phyloP scores from a whole-genome alignment of 2,329 filamentous ascomycete genomes.

The Cylindrodendrum hubeiense region DNA sequence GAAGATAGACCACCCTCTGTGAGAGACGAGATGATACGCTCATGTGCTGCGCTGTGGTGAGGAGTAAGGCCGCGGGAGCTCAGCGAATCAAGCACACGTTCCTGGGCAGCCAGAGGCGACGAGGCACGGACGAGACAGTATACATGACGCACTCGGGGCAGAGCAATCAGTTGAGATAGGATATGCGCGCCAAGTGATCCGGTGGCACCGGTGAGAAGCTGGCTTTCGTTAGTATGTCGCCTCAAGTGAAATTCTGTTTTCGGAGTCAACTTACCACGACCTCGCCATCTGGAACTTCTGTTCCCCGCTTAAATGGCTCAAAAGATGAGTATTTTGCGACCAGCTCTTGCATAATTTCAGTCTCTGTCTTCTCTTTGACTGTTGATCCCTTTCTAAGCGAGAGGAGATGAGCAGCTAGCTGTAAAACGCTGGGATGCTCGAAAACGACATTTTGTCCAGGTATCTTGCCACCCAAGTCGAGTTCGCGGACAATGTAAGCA shows the following conservation, averaged over 20 bases:
- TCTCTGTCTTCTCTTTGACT: conserved; percentile 36
- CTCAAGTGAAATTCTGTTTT: not conserved
- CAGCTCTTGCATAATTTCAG: conserved; percentile 46
- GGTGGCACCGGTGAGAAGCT: conserved; percentile 70
- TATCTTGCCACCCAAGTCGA: conserved; percentile 60
- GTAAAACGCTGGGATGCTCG: conserved; percentile 55
- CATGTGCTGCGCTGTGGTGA: conserved; percentile 30
- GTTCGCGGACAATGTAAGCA: conserved; percentile 59
- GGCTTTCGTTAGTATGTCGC: not conserved
- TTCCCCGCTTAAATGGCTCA: conserved; percentile 35
- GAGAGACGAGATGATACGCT: conserved; percentile 47
- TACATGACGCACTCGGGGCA: conserved; percentile 64
- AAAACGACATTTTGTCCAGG: conserved; percentile 70
- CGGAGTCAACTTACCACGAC: conserved; percentile 39
- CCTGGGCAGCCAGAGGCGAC: conserved; percentile 46
- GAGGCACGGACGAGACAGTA: conserved; percentile 63
- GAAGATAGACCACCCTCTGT: conserved; percentile 40
- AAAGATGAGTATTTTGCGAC: conserved; percentile 52
- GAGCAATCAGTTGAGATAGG: conserved; percentile 66
- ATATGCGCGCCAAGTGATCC: conserved; percentile 71
- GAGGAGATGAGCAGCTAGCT: conserved; percentile 33
- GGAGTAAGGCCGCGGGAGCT: conserved; percentile 48
- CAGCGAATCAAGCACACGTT: conserved; percentile 47
- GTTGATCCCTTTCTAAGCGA: conserved; percentile 35
- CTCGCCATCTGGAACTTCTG: conserved; percentile 40